Evolutionary conservation across 257 asterid species (phyloP).

Genomic region (Coffea canephora): DNA sequence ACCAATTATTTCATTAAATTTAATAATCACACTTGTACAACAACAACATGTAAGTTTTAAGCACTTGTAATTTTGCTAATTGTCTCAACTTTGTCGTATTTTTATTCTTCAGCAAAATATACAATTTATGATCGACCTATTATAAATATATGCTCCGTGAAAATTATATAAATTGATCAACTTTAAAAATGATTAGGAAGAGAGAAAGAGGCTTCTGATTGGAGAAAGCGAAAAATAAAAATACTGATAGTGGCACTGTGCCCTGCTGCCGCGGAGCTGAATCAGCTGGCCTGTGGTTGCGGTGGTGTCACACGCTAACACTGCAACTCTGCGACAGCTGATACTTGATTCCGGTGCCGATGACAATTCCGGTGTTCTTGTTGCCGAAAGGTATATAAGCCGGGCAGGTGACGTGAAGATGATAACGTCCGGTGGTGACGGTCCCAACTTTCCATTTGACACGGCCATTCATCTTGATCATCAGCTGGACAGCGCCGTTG

Average conservation of each 20-base stretch:
- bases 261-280: background rate
- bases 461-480: slow-evolving; percentile 60
- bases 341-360: slow-evolving; percentile 66
- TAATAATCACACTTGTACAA: background rate
- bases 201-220: background rate
- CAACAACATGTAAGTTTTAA: slow-evolving; percentile 8
- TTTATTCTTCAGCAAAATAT: slow-evolving; percentile 24
- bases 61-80: slow-evolving; percentile 13
- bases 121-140: slow-evolving; percentile 15
- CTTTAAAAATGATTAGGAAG: background rate
- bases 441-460: slow-evolving; percentile 73
- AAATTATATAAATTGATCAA: background rate
- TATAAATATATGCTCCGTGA: background rate
- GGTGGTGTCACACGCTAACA: slow-evolving; percentile 45
- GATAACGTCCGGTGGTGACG: slow-evolving; percentile 59
- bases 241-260: background rate
- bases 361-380: slow-evolving; percentile 34
- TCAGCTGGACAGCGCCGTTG: slow-evolving; percentile 49
- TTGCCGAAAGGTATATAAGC: slow-evolving; percentile 61
- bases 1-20: slow-evolving; percentile 9
- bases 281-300: background rate
- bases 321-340: slow-evolving; percentile 57
- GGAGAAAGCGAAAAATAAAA: background rate
- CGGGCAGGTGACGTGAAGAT: slow-evolving; percentile 67
- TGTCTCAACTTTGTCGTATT: background rate